A percentile compares a stretch with the other conserved stretches of the same genome.
Conservation (phyloP, 208 protist species). For the Zelonia costaricensis region DNA sequence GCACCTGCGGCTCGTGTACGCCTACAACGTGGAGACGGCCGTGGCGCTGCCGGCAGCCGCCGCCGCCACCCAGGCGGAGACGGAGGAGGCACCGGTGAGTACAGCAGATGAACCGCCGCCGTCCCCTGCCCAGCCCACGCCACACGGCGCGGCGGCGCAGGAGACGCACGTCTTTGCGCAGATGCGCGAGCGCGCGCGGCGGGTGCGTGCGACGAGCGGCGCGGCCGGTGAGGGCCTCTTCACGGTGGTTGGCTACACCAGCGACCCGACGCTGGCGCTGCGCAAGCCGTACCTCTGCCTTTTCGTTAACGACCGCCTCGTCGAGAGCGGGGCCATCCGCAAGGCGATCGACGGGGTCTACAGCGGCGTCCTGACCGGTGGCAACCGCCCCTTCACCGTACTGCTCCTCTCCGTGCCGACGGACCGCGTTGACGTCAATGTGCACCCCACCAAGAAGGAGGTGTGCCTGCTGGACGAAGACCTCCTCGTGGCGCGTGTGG, state of each 20-base stretch:
- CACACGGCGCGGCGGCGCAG: neutral
- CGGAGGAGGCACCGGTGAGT: neutral
- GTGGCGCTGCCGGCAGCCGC: neutral
- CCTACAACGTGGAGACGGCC: slow-evolving; percentile 25
- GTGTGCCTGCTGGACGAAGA: slow-evolving; percentile 88
- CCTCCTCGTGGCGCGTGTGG: slow-evolving; percentile 56
- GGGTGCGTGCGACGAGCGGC: slow-evolving; percentile 32
- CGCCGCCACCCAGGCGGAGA: neutral
- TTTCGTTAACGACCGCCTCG: slow-evolving; percentile 90
- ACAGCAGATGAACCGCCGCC: neutral
- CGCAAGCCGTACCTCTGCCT: slow-evolving; percentile 67
- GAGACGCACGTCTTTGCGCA: slow-evolving; percentile 25
- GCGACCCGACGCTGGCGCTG: slow-evolving; percentile 60
- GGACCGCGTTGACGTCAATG: slow-evolving; percentile 98
- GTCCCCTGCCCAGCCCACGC: neutral
- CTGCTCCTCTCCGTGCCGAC: slow-evolving; percentile 91
- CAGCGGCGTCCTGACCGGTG: slow-evolving; percentile 80
- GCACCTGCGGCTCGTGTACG: slow-evolving; percentile 59
- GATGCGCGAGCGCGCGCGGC: slow-evolving; percentile 19
- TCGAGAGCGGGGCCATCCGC: slow-evolving; percentile 82
- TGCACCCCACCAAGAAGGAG: slow-evolving; percentile 98
- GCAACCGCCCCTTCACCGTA: slow-evolving; percentile 94
- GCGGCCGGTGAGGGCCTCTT: slow-evolving; percentile 49
- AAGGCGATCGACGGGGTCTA: slow-evolving; percentile 92
- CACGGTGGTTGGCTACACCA: slow-evolving; percentile 79